Evolutionary conservation across 108 stramenopile species (phyloP).

Genomic region (Bacterosira constricta): DNA sequence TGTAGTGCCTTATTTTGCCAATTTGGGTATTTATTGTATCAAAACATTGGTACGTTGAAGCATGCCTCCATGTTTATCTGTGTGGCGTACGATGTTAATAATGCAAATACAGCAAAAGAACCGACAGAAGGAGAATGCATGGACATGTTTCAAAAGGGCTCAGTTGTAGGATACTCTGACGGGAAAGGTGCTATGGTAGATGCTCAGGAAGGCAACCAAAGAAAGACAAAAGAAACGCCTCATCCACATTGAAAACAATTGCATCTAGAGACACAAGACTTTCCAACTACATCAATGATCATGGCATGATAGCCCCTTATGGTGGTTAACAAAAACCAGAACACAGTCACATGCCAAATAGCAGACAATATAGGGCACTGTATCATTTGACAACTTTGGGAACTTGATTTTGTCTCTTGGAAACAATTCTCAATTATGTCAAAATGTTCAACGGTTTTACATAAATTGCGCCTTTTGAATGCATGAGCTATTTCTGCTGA

Average conservation of each 20-base stretch:
- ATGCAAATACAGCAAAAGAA: constrained; percentile 54
- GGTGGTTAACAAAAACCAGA: constrained; percentile 76
- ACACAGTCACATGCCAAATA: constrained; percentile 76
- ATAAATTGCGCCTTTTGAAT: too few relatives aligned
- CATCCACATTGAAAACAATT: neutral
- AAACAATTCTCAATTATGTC: constrained; percentile 72
- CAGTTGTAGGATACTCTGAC: constrained; percentile 57
- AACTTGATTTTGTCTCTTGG: constrained; percentile 63
- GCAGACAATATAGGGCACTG: constrained; percentile 74
- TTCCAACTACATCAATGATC: constrained; percentile 80
- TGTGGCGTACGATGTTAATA: constrained; percentile 42
- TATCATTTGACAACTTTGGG: constrained; percentile 62
- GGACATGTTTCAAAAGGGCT: constrained; percentile 73
- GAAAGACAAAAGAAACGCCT: constrained; percentile 4
- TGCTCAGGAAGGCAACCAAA: constrained; percentile 67
- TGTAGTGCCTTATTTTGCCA: constrained; percentile 43
- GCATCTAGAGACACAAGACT: constrained; percentile 22
- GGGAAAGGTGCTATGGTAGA: constrained; percentile 33
- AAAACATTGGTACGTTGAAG: constrained; percentile 74
- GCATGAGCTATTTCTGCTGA: too few relatives aligned
- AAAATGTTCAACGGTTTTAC: too few relatives aligned
- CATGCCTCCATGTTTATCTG: constrained; percentile 75
- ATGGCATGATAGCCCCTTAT: constrained; percentile 79
- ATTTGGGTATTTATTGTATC: constrained; percentile 64
- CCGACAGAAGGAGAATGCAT: constrained; percentile 58